A percentile compares a stretch with the other conserved stretches of the same genome.
Conservation (phyloP, 768 basidiomycete species). For the Tylopilus felleus region DNA sequence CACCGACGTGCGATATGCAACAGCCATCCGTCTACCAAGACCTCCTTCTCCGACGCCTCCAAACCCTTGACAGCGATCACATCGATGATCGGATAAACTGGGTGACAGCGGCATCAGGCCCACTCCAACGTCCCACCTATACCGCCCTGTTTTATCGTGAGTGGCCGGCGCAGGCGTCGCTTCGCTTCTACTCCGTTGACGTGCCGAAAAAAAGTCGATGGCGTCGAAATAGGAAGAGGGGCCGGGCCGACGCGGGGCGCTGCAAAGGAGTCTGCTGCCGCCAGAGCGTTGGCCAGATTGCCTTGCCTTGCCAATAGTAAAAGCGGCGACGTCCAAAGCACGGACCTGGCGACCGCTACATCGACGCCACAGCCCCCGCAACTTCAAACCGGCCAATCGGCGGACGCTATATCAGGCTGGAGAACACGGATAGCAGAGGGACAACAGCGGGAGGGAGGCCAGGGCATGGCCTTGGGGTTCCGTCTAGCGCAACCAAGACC, state of each 20-base stretch:
- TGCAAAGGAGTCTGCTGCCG: conserved; percentile 14
- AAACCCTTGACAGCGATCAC: neutral
- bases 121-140: conserved; percentile 5
- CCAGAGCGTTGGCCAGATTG: conserved; percentile 7
- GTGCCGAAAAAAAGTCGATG: conserved; percentile 4
- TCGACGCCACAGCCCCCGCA: neutral
- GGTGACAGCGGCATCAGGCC: conserved; percentile 5
- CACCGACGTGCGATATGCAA: neutral
- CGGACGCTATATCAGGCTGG: neutral
- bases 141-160: conserved; percentile 7
- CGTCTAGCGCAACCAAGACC: neutral
- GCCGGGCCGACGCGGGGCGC: conserved; percentile 5
- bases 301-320: neutral
- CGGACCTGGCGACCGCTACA: neutral
- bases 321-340: neutral
- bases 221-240: conserved; percentile 9
- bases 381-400: neutral
- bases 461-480: neutral
- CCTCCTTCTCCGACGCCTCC: neutral
- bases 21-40: conserved; percentile 2
- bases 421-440: neutral
- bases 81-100: neutral
- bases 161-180: neutral
- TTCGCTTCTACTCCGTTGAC: neutral
- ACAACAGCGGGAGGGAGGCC: neutral